Percentiles rank a stretch among this genome's conserved stretches.
These are phyloP conservation scores for Peronosclerospora sorghi DNA, from an alignment of 352 stramenopile species.

Conservation along the genomic window DNA sequence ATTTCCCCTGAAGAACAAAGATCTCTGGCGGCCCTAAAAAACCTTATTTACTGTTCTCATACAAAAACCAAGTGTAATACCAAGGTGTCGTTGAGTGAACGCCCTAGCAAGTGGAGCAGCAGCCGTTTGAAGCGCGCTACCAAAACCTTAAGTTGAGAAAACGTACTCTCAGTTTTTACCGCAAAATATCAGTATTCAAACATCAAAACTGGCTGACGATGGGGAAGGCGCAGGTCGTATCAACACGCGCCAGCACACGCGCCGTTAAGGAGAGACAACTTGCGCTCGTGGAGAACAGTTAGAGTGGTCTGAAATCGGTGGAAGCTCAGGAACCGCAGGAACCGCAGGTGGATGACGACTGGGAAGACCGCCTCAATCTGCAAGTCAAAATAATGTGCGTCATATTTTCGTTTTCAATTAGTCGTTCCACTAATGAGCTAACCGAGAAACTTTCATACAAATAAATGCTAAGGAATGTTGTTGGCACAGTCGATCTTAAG, in stretches of 20 bases:
- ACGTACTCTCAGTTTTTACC: neutral
- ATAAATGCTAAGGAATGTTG: conserved; percentile 77
- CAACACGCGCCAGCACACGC: conserved; percentile 27
- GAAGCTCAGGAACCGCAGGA: conserved; percentile 39
- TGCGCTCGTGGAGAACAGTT: conserved; percentile 38
- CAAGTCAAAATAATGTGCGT: conserved; percentile 76
- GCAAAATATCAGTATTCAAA: neutral
- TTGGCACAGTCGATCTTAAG: conserved; percentile 93
- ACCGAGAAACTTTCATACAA: too few species aligned
- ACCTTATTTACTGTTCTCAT: too few species aligned
- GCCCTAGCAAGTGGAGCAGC: too few species aligned
- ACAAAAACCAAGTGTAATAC: too few species aligned
- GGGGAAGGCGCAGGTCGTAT: conserved; percentile 8
- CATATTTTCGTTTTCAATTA: too few species aligned
- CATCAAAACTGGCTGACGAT: neutral
- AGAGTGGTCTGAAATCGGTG: conserved; percentile 29
- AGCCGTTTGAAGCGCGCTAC: too few species aligned
- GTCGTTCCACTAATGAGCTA: too few species aligned
- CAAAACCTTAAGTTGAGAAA: too few species aligned
- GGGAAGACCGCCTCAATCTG: conserved; percentile 67
- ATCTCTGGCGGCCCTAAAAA: too few species aligned
- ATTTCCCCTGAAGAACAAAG: too few species aligned
- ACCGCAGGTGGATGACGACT: conserved; percentile 68
- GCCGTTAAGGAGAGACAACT: conserved; percentile 66
- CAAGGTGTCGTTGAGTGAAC: too few species aligned